These are phyloP conservation scores for Umbelopsis vinacea DNA, from an alignment of 192 early-diverging fungal species.

Conservation along the genomic window DNA sequence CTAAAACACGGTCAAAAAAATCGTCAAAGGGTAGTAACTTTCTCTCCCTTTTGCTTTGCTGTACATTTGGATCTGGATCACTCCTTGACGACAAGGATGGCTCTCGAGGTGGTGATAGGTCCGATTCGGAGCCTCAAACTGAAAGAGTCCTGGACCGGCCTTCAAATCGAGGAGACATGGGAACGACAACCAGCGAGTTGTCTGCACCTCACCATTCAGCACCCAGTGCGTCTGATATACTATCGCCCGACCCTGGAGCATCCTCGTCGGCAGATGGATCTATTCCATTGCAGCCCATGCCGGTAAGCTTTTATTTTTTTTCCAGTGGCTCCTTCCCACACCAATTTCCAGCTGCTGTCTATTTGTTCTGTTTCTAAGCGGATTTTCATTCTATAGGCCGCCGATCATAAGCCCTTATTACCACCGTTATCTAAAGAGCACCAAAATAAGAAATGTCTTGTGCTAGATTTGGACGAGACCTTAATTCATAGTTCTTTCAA, in stretches of 20 bases:
- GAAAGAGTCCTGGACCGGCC: conserved; percentile 7
- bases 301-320: not conserved
- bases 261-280: not conserved
- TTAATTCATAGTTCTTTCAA: conserved; percentile 97
- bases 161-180: not conserved
- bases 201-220: not conserved
- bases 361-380: conserved; percentile 24
- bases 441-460: conserved; percentile 84
- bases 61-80: conserved; percentile 21
- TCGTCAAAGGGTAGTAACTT: not conserved
- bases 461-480: conserved; percentile 98
- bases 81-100: conserved; percentile 22
- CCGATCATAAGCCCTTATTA: conserved; percentile 45
- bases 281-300: conserved; percentile 2
- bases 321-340: not conserved
- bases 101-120: conserved; percentile 12
- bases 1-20: conserved; percentile 4
- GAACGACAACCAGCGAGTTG: not conserved
- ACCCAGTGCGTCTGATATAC: too few species aligned
- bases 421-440: conserved; percentile 68
- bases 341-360: not conserved
- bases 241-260: not conserved
- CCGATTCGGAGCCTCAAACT: conserved; percentile 20
- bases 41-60: conserved; percentile 8
- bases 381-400: conserved; percentile 1